Conservation (phyloP, 2,329 filamentous ascomycete genomes). For the Parastagonospora avenae region DNA sequence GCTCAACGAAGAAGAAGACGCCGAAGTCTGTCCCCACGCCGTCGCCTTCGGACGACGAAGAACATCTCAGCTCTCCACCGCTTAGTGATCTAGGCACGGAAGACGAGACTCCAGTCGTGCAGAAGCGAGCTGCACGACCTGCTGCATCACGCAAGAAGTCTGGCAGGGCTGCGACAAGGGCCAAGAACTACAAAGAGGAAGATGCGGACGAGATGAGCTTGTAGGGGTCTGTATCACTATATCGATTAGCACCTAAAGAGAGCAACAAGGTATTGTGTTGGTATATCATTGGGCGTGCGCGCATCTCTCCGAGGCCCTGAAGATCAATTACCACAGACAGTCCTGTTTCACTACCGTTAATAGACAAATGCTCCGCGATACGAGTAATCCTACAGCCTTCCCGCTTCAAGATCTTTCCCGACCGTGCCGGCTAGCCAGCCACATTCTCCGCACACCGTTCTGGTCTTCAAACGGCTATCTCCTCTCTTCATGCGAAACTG, state of each 20-base stretch:
- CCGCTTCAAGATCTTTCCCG: constrained; percentile 15
- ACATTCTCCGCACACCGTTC: neutral
- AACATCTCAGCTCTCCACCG: constrained; percentile 39
- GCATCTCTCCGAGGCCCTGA: constrained; percentile 3
- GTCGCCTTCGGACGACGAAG: constrained; percentile 46
- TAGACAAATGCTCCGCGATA: constrained; percentile 17
- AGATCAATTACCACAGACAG: neutral
- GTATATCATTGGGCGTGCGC: constrained; percentile 7
- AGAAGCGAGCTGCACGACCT: constrained; percentile 30
- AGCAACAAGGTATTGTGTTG: neutral
- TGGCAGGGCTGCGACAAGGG: constrained; percentile 28
- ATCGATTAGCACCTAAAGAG: neutral
- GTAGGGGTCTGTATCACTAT: constrained; percentile 13
- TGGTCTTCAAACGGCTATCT: neutral
- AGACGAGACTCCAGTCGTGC: constrained; percentile 25
- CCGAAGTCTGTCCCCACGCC: constrained; percentile 51
- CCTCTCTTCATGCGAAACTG: neutral
- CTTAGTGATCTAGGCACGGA: constrained; percentile 49
- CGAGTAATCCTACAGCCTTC: constrained; percentile 17
- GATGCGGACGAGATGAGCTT: constrained; percentile 36
- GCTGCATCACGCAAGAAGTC: constrained; percentile 33
- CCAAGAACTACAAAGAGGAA: constrained; percentile 44
- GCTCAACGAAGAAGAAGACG: constrained; percentile 45
- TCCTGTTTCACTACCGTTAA: constrained; percentile 1
- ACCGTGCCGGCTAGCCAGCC: constrained; percentile 1